These are phyloP conservation scores for Scolecobasidium constrictum DNA, from an alignment of 2,329 filamentous ascomycete species.

Conservation along the genomic window DNA sequence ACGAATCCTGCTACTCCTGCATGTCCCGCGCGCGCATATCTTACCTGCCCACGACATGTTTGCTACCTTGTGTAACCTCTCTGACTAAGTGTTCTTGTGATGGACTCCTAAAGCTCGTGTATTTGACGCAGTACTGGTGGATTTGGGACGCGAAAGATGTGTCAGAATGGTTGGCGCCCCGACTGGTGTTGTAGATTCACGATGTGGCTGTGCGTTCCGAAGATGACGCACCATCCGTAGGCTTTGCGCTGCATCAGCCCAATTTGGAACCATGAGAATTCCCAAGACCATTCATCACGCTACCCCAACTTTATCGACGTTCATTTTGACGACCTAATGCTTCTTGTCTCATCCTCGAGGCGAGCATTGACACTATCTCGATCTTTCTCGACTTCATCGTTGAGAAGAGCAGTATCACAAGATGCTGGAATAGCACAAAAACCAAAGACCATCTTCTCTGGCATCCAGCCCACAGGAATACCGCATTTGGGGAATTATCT, in stretches of 20 bases:
- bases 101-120: no score
- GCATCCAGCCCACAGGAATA: conserved; percentile 90
- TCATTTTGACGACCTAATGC: no score
- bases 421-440: background rate
- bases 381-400: background rate
- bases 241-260: no score
- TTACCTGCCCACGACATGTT: conserved; percentile 48
- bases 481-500: conserved; percentile 95
- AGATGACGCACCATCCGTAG: no score
- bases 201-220: background rate
- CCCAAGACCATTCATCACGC: no score
- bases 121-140: no score
- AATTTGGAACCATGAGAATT: no score
- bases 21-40: conserved; percentile 12
- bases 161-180: no score
- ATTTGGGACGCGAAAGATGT: no score
- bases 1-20: background rate
- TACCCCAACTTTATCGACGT: no score
- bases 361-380: background rate
- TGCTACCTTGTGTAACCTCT: conserved; percentile 10
- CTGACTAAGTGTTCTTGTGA: background rate
- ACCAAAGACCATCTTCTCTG: conserved; percentile 58
- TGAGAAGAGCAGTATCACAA: background rate
- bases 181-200: no score
- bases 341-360: background rate